Evolutionary conservation across 148 eudicot genomes (phyloP), one percentile per base, ranked within the genome.

Genomic region (Rhododendron vialii): DNA sequence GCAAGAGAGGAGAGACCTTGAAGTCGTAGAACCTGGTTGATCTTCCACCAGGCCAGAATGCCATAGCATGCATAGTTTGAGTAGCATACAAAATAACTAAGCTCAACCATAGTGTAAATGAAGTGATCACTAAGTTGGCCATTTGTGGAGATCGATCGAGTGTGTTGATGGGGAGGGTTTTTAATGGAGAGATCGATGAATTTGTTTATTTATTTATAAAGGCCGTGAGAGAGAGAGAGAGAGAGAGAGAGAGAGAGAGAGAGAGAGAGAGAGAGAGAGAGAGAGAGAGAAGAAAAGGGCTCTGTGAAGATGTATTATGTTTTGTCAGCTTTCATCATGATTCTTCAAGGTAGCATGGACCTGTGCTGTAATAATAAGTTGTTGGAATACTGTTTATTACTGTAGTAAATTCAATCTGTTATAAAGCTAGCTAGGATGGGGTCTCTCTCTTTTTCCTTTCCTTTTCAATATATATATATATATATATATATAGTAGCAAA

Each of bases 21-120:
- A 92, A 92, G 78, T 92, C 89, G 22, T 87, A 92, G 90, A 88
- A 92, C 76, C 91, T 89, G 24, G 92, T 92, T 86, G 93, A 87
- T 69, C 87, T 81, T 79, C 79, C 90, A 8, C 87, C 71, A 1
- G 88, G 90, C 88, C 90, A 86, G 50, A 33, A 43, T 76, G 82
- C 57, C 45, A 22, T 77, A 1, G 35, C 86, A 74, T 73, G 33
- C 84, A 67, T 51, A 5, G 28, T 53, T 51, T 86, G 87, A 41
- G 59, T 17, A 24, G 82, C 5, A 24, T 5, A 30, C 55, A 57
- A 57, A 41, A 84, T 41, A 6, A 43, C 57, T 28, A 88, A 81
- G 84, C 71, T 35, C 78, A 87, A 73, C 35, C 81, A 82, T 1
- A 71, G 57, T n/a, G 75, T 82, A 45, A 82, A 76, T 53, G 73